Conservation (phyloP, 2,329 filamentous ascomycete species). For the Zasmidium angulare region DNA sequence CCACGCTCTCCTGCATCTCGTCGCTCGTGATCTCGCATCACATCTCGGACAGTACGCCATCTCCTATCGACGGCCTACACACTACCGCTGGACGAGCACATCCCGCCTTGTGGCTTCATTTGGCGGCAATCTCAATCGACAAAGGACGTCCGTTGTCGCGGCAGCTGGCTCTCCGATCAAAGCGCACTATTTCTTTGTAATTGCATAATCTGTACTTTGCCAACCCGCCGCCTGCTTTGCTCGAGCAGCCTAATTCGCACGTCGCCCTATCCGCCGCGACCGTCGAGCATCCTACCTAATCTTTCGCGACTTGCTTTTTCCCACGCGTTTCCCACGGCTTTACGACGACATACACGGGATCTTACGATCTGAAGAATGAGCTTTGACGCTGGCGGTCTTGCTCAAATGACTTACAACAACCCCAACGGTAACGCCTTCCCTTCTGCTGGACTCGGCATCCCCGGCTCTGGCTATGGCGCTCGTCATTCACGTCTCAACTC, state of each 20-base stretch:
- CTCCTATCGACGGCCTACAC: neutral
- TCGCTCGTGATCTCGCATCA: neutral
- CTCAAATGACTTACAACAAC: constrained; percentile 92
- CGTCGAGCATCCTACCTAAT: neutral
- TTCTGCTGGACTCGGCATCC: constrained; percentile 71
- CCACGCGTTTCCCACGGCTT: constrained; percentile 13
- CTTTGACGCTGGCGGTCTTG: constrained; percentile 97
- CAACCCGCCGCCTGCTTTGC: constrained; percentile 29
- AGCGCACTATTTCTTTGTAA: constrained; percentile 32
- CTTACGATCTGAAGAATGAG: constrained; percentile 40
- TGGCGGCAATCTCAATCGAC: constrained; percentile 20
- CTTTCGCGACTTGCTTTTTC: constrained; percentile 21
- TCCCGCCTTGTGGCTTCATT: constrained; percentile 11
- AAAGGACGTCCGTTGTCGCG: constrained; percentile 22
- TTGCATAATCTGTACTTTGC: constrained; percentile 33
- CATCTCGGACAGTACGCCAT: neutral
- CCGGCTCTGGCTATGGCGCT: constrained; percentile 78
- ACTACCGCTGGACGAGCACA: constrained; percentile 1
- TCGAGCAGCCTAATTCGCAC: constrained; percentile 32
- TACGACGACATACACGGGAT: constrained; percentile 21
- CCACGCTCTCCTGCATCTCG: neutral
- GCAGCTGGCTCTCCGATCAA: constrained; percentile 23
- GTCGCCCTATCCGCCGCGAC: constrained; percentile 15
- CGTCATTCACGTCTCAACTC: constrained; percentile 76
- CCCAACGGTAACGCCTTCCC: constrained; percentile 50